These are phyloP conservation scores for Pontederia paniculata DNA, from an alignment of 176 grass and related monocot species.

Conservation along the genomic window DNA sequence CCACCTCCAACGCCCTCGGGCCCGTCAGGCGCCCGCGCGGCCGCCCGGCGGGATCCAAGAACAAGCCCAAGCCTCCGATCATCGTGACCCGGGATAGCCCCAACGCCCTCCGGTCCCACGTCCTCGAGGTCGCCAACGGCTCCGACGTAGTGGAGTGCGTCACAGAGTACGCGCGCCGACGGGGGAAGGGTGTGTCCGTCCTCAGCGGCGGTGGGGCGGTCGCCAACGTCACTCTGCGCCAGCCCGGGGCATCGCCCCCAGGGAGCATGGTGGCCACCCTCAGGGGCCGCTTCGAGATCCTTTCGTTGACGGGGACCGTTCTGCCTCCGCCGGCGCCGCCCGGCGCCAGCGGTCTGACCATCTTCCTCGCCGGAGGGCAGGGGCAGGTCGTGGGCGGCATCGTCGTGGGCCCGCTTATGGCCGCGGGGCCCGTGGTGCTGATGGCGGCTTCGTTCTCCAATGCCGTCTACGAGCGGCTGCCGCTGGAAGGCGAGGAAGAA, in stretches of 20 bases:
- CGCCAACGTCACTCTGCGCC: slow-evolving; percentile 58
- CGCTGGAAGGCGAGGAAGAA: slow-evolving; percentile 57
- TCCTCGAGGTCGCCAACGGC: slow-evolving; percentile 67
- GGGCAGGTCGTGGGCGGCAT: slow-evolving; percentile 89
- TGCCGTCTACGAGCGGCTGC: slow-evolving; percentile 88
- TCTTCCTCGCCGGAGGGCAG: slow-evolving; percentile 76
- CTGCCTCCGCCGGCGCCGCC: slow-evolving; percentile 74
- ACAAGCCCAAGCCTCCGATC: slow-evolving; percentile 90
- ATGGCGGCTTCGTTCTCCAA: slow-evolving; percentile 85
- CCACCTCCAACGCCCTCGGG: slow-evolving; percentile 53
- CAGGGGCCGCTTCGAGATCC: slow-evolving; percentile 83
- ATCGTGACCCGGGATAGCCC: slow-evolving; percentile 91
- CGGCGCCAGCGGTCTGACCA: slow-evolving; percentile 62
- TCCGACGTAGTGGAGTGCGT: slow-evolving; percentile 86
- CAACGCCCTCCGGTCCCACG: slow-evolving; percentile 89
- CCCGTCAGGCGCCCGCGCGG: slow-evolving; percentile 68
- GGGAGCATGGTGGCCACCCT: slow-evolving; percentile 90
- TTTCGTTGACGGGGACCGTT: slow-evolving; percentile 80
- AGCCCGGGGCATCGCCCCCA: slow-evolving; percentile 65
- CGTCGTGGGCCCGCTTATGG: slow-evolving; percentile 60
- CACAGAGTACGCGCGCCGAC: slow-evolving; percentile 69
- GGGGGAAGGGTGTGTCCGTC: slow-evolving; percentile 81
- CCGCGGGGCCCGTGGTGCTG: slow-evolving; percentile 76
- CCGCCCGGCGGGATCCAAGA: slow-evolving; percentile 72
- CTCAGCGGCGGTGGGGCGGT: slow-evolving; percentile 75